phyloP scores from a whole-genome alignment of 2,329 filamentous ascomycete species.

The Verticillium nubilum region DNA sequence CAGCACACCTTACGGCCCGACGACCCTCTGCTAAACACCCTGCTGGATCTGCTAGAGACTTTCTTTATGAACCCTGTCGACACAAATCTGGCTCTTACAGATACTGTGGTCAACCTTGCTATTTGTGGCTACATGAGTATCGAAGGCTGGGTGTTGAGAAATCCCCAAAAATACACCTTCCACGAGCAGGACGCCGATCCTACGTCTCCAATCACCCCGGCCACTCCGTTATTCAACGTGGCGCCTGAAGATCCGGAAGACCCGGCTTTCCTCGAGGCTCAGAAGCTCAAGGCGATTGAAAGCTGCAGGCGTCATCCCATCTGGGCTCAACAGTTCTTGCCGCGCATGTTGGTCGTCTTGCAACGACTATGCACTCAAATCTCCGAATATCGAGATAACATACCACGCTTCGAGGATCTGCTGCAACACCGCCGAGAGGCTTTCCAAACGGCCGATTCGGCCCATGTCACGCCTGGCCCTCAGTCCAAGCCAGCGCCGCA shows the following conservation, averaged over 20 bases:
- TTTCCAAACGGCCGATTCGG: slow-evolving; percentile 54
- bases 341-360: slow-evolving; percentile 51
- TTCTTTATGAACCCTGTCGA: slow-evolving; percentile 92
- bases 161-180: slow-evolving; percentile 59
- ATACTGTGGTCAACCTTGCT: slow-evolving; percentile 74
- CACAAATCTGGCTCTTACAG: slow-evolving; percentile 82
- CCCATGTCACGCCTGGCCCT: slow-evolving; percentile 29
- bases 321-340: slow-evolving; percentile 45
- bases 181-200: slow-evolving; percentile 34
- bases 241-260: slow-evolving; percentile 14
- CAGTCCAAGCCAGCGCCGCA: slow-evolving; percentile 12
- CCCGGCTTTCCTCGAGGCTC: slow-evolving; percentile 32
- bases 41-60: slow-evolving; percentile 64
- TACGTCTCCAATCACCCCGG: slow-evolving; percentile 1
- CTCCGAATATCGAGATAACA: slow-evolving; percentile 52
- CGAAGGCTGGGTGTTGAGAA: slow-evolving; percentile 84
- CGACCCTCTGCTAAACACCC: slow-evolving; percentile 59
- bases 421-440: slow-evolving; percentile 60
- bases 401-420: slow-evolving; percentile 69
- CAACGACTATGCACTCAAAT: slow-evolving; percentile 59
- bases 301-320: slow-evolving; percentile 47
- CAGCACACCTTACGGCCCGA: slow-evolving; percentile 57
- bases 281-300: slow-evolving; percentile 41
- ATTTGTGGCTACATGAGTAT: slow-evolving; percentile 80
- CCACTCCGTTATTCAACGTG: neutral